A percentile compares a stretch with the other conserved stretches of the same genome.
Conservation (phyloP, 2,329 filamentous ascomycete genomes). For the Apiospora kogelbergensis region DNA sequence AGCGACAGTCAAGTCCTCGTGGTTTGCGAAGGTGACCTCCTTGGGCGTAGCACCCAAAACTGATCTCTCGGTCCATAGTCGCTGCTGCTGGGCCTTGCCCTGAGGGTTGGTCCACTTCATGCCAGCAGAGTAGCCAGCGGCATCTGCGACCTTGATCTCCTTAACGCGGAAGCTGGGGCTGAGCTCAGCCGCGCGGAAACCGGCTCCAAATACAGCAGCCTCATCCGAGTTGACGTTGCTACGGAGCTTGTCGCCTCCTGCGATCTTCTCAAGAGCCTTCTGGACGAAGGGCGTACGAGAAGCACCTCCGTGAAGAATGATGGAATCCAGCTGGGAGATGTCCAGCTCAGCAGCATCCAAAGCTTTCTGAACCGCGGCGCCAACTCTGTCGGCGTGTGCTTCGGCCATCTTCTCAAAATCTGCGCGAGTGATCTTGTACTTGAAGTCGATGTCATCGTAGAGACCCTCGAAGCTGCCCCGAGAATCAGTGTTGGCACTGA, state of each 20-base stretch:
- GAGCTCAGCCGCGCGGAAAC: conserved; percentile 87
- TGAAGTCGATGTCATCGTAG: conserved; percentile 90
- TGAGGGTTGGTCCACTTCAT: conserved; percentile 73
- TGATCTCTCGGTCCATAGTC: conserved; percentile 78
- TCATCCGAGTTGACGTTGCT: conserved; percentile 97
- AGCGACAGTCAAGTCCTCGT: conserved; percentile 75
- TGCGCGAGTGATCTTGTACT: conserved; percentile 78
- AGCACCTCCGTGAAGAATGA: conserved; percentile 91
- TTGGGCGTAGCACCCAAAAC: conserved; percentile 74
- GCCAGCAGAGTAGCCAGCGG: conserved; percentile 69
- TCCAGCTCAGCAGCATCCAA: conserved; percentile 72
- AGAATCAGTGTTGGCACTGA: conserved; percentile 90
- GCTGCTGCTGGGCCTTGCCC: conserved; percentile 72
- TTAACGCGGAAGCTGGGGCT: conserved; percentile 97
- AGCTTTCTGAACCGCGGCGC: conserved; percentile 69
- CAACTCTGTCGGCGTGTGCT: conserved; percentile 67
- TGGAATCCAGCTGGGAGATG: conserved; percentile 75
- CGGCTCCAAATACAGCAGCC: conserved; percentile 92
- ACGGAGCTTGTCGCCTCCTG: conserved; percentile 77
- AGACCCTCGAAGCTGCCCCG: conserved; percentile 81
- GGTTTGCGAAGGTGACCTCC: conserved; percentile 80
- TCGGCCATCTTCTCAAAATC: conserved; percentile 80
- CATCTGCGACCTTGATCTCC: conserved; percentile 85
- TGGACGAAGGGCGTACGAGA: conserved; percentile 94
- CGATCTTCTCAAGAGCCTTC: conserved; percentile 75